A percentile compares a stretch with the other conserved stretches of the same genome.
Evolutionary conservation across 495 filamentous ascomycete species (phyloP).

Genomic region (Tuber magnatum): DNA sequence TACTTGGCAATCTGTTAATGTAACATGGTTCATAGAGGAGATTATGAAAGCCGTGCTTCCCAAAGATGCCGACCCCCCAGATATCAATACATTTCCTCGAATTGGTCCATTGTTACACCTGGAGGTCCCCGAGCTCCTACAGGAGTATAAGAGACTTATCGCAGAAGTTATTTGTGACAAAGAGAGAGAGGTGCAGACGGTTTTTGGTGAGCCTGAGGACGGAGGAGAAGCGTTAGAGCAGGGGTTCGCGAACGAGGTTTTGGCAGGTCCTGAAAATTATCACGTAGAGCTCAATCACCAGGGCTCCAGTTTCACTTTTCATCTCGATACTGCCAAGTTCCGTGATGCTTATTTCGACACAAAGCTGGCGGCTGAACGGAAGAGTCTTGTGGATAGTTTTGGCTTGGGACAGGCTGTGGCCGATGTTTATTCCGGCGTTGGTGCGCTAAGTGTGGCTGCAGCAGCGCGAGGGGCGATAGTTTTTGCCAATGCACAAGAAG

Average conservation of each 20-base stretch:
- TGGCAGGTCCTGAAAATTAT: constrained; percentile 69
- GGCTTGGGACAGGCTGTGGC: constrained; percentile 74
- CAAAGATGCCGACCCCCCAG: constrained; percentile 55
- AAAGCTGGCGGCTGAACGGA: constrained; percentile 78
- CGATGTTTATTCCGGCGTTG: constrained; percentile 95
- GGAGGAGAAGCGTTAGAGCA: constrained; percentile 78
- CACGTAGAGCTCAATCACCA: constrained; percentile 64
- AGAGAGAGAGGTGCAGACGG: constrained; percentile 65
- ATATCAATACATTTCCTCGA: constrained; percentile 55
- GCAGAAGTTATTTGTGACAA: constrained; percentile 80
- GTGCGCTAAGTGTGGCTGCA: constrained; percentile 85
- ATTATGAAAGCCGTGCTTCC: constrained; percentile 73
- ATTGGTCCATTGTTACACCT: constrained; percentile 84
- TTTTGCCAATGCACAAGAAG: constrained; percentile 93
- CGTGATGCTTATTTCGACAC: constrained; percentile 69
- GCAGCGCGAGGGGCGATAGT: constrained; percentile 82
- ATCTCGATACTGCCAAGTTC: constrained; percentile 60
- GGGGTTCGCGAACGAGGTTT: constrained; percentile 60
- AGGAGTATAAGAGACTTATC: constrained; percentile 66
- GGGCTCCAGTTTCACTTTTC: constrained; percentile 57
- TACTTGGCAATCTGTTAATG: background rate
- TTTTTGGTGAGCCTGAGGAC: constrained; percentile 86
- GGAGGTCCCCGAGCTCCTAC: constrained; percentile 70
- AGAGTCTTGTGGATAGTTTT: constrained; percentile 67
- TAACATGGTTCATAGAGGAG: constrained; percentile 53